Evolutionary conservation across 2,329 filamentous ascomycete genomes (phyloP).

Genomic region (Exophiala lecanii-corni): DNA sequence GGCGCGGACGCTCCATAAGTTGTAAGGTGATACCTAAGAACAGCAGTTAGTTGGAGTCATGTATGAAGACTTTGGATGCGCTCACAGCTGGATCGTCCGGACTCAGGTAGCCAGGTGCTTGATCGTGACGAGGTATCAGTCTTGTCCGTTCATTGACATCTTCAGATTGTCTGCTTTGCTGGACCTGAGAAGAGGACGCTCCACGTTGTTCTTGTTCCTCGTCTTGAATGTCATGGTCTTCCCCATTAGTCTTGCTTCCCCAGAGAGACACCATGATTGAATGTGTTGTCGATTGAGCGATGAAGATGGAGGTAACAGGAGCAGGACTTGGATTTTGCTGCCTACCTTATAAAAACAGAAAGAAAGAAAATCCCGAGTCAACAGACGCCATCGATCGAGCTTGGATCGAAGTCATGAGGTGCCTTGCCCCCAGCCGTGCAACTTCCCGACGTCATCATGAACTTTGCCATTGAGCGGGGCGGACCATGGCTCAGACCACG

Average conservation of each 20-base stretch:
- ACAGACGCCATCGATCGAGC: too few relatives aligned
- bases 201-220: constrained; percentile 19
- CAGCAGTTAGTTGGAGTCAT: not conserved
- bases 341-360: too few relatives aligned
- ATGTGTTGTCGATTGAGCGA: too few relatives aligned
- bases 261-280: constrained; percentile 56
- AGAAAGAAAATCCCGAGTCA: too few relatives aligned
- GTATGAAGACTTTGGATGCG: constrained; percentile 7
- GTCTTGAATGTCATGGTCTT: constrained; percentile 33
- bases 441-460: too few relatives aligned
- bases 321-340: too few relatives aligned
- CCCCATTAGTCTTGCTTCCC: constrained; percentile 48
- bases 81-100: constrained; percentile 76
- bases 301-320: too few relatives aligned
- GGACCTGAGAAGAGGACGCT: constrained; percentile 16
- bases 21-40: constrained; percentile 72
- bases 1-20: constrained; percentile 83
- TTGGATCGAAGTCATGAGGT: too few relatives aligned
- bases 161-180: constrained; percentile 21
- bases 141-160: constrained; percentile 60
- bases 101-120: constrained; percentile 64
- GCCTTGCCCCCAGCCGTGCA: too few relatives aligned
- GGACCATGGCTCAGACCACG: too few relatives aligned
- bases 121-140: constrained; percentile 55
- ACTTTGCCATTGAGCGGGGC: too few relatives aligned